Conservation (phyloP, 2,329 filamentous ascomycete genomes). For the Leptosphaerulina australis region DNA sequence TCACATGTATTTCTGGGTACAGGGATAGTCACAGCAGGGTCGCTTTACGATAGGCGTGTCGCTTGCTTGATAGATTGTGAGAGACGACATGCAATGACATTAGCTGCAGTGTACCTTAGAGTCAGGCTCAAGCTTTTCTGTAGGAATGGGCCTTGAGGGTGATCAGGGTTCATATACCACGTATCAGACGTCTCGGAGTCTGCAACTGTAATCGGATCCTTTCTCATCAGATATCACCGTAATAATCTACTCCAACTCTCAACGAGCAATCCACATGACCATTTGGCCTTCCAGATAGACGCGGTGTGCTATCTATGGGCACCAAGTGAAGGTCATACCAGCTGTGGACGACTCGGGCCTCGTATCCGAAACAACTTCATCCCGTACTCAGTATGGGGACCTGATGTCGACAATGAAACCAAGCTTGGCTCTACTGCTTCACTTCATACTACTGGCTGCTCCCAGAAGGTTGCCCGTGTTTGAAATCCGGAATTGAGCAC, state of each 20-base stretch:
- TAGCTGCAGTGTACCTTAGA: background rate
- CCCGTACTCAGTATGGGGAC: constrained; percentile 2
- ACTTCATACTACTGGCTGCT: constrained; percentile 71
- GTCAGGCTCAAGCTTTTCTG: background rate
- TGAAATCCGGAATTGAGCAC: constrained; percentile 56
- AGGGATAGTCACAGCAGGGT: no score
- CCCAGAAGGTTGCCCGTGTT: constrained; percentile 60
- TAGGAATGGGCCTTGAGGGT: constrained; percentile 1
- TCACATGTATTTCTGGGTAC: no score
- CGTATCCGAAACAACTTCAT: constrained; percentile 23
- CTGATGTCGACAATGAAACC: background rate
- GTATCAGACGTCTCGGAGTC: background rate
- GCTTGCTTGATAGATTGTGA: background rate
- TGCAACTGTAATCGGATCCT: background rate
- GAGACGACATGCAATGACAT: background rate
- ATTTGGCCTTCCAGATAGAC: constrained; percentile 36
- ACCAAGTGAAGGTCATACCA: constrained; percentile 25
- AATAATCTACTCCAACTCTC: background rate
- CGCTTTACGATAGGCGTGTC: background rate
- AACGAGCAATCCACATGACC: constrained; percentile 3
- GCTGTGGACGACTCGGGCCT: constrained; percentile 35
- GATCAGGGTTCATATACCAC: constrained; percentile 3
- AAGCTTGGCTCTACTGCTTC: constrained; percentile 58
- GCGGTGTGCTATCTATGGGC: constrained; percentile 30
- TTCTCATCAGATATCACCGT: no score